Percentiles rank a stretch among this genome's conserved stretches.
Conservation (phyloP, 176 grass and related monocot genomes). For the Rhynchospora tenuis region DNA sequence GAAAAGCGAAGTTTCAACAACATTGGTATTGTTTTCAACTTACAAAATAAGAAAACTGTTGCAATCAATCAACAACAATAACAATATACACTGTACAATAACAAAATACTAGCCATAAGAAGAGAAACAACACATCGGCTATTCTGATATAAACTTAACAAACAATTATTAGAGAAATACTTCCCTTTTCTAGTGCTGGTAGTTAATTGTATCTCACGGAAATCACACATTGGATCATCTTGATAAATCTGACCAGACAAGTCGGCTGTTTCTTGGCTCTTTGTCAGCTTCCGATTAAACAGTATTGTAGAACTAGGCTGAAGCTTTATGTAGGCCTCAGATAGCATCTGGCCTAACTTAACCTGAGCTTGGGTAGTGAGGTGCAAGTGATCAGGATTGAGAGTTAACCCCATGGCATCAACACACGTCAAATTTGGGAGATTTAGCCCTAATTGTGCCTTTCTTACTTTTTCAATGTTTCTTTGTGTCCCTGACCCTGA, state of each 20-base stretch:
- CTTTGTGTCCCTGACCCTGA: conserved; percentile 67
- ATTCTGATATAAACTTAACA: background rate
- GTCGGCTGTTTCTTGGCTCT: background rate
- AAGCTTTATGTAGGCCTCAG: conserved; percentile 50
- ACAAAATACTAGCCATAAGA: background rate
- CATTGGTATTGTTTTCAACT: background rate
- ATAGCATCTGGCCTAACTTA: conserved; percentile 69
- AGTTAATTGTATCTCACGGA: background rate
- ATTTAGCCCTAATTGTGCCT: conserved; percentile 53
- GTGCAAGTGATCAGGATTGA: conserved; percentile 72
- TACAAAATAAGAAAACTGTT: background rate
- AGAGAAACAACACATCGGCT: background rate
- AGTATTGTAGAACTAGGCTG: background rate
- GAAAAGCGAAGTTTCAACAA: background rate
- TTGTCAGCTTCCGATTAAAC: background rate
- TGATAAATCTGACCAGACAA: background rate
- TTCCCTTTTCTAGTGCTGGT: background rate
- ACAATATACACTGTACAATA: background rate
- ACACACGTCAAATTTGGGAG: conserved; percentile 76
- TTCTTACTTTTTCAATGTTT: conserved; percentile 68
- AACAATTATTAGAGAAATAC: background rate
- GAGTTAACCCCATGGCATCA: conserved; percentile 57
- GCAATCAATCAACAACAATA: background rate
- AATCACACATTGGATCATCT: background rate
- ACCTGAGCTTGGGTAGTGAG: conserved; percentile 76